Percentiles rank a stretch among this genome's conserved stretches.
These are phyloP conservation scores for Colletotrichum plurivorum DNA, from an alignment of 2,329 filamentous ascomycete genomes.

Conservation along the genomic window DNA sequence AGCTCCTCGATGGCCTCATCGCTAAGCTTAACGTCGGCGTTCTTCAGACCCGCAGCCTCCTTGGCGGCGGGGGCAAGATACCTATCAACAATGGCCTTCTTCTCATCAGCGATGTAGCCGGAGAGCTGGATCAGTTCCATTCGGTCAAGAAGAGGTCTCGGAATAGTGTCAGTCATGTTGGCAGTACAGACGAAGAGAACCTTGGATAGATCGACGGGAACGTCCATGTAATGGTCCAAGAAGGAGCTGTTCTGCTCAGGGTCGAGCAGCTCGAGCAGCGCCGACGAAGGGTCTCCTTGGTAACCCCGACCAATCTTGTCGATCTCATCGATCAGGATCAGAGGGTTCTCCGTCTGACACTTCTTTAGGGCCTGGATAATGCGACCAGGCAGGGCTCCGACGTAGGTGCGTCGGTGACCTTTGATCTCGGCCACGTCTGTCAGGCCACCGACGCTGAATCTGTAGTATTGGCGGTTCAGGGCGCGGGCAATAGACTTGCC, in stretches of 20 bases:
- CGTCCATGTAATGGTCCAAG: slow-evolving; percentile 98
- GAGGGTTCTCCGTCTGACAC: slow-evolving; percentile 97
- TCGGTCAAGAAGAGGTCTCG: slow-evolving; percentile 90
- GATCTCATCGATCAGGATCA: slow-evolving; percentile 96
- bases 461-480: slow-evolving; percentile 95
- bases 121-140: slow-evolving; percentile 99
- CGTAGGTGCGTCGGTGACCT: slow-evolving; percentile 95
- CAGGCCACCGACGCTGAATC: slow-evolving; percentile 96
- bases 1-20: slow-evolving; percentile 93
- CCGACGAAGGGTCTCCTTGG: slow-evolving; percentile 95
- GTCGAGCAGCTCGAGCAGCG: slow-evolving; percentile 92
- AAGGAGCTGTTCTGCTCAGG: slow-evolving; percentile 98
- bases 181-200: slow-evolving; percentile 99
- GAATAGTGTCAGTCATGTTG: slow-evolving; percentile 99
- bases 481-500: slow-evolving; percentile 98
- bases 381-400: slow-evolving; percentile 93
- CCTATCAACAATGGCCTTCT: slow-evolving; percentile 96
- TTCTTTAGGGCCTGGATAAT: slow-evolving; percentile 99
- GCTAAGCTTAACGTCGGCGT: slow-evolving; percentile 89
- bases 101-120: slow-evolving; percentile 97
- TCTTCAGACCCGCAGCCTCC: slow-evolving; percentile 89
- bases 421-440: slow-evolving; percentile 99
- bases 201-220: slow-evolving; percentile 96
- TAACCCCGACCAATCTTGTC: slow-evolving; percentile 98
- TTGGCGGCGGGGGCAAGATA: slow-evolving; percentile 96